Evolutionary conservation across 192 early-diverging fungal species (phyloP).

Genomic region (Phycomyces blakesleeanus): DNA sequence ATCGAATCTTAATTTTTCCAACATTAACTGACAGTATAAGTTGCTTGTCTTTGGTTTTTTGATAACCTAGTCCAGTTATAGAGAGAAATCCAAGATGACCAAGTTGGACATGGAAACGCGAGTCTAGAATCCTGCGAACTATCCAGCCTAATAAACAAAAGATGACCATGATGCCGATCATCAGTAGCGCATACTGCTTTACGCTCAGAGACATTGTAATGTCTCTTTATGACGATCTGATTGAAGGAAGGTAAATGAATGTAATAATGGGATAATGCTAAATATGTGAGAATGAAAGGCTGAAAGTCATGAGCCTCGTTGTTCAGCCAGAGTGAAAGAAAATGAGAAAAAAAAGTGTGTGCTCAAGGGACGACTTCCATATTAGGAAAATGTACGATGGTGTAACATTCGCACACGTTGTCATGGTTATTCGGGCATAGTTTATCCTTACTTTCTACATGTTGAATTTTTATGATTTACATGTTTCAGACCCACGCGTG

Average conservation of each 20-base stretch:
- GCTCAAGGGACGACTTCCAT: not conserved
- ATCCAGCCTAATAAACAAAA: not conserved
- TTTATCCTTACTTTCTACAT: too few relatives aligned
- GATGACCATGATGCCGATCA: not conserved
- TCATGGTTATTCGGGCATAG: not conserved
- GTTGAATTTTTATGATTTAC: too few relatives aligned
- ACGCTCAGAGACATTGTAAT: not conserved
- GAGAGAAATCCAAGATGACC: constrained; percentile 33
- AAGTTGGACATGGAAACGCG: constrained; percentile 28
- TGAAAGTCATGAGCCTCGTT: too few relatives aligned
- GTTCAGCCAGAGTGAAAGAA: too few relatives aligned
- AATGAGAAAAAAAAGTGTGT: not conserved
- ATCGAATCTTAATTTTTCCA: constrained; percentile 29
- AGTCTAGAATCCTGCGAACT: constrained; percentile 10
- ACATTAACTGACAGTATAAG: constrained; percentile 12
- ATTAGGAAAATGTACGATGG: not conserved
- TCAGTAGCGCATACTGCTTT: not conserved
- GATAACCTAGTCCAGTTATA: constrained; percentile 23
- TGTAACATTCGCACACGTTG: constrained; percentile 1
- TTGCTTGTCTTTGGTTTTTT: not conserved
- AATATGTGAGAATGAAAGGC: too few relatives aligned
- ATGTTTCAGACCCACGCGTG: too few relatives aligned
- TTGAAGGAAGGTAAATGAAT: too few relatives aligned
- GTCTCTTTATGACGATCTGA: too few relatives aligned
- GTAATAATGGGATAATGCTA: too few relatives aligned